Conservation (phyloP, 2,329 filamentous ascomycete species). For the Paramyrothecium roridum region DNA sequence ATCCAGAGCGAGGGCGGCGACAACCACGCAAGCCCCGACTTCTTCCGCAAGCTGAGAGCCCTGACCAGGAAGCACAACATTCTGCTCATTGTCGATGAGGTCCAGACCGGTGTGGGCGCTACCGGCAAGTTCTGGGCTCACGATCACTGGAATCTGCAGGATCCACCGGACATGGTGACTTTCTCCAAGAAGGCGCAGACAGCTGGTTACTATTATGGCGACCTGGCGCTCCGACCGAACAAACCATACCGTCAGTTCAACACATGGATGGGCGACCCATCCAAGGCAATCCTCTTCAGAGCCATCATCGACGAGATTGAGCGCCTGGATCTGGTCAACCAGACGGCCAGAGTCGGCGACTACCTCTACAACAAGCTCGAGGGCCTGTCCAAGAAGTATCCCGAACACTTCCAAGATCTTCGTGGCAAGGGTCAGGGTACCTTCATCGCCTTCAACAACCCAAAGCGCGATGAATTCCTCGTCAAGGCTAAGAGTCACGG, state of each 20-base stretch:
- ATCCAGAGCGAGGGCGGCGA: constrained; percentile 93
- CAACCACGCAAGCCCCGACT: constrained; percentile 84
- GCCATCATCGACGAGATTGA: constrained; percentile 82
- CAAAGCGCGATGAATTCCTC: constrained; percentile 75
- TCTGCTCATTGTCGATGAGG: constrained; percentile 88
- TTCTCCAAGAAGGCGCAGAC: constrained; percentile 96
- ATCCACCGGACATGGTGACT: constrained; percentile 88
- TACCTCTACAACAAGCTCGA: constrained; percentile 74
- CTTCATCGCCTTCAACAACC: constrained; percentile 89
- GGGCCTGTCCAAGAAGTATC: constrained; percentile 66
- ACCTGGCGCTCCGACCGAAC: constrained; percentile 77
- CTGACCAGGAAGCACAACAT: constrained; percentile 75
- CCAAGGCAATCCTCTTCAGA: constrained; percentile 79
- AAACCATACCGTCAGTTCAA: constrained; percentile 96
- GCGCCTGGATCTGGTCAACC: constrained; percentile 70
- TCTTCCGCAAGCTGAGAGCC: constrained; percentile 81
- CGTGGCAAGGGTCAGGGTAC: constrained; percentile 86
- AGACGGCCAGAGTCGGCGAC: constrained; percentile 74
- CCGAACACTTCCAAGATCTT: constrained; percentile 76
- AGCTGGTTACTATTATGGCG: constrained; percentile 87
- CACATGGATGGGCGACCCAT: constrained; percentile 95
- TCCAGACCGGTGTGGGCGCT: constrained; percentile 89
- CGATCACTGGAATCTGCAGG: constrained; percentile 82
- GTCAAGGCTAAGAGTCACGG: constrained; percentile 75
- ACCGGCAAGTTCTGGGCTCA: constrained; percentile 96